Evolutionary conservation across 1,139 yeast species (phyloP), one percentile per base, ranked within the genome.

Genomic region (Suhomyces anneliseae): DNA sequence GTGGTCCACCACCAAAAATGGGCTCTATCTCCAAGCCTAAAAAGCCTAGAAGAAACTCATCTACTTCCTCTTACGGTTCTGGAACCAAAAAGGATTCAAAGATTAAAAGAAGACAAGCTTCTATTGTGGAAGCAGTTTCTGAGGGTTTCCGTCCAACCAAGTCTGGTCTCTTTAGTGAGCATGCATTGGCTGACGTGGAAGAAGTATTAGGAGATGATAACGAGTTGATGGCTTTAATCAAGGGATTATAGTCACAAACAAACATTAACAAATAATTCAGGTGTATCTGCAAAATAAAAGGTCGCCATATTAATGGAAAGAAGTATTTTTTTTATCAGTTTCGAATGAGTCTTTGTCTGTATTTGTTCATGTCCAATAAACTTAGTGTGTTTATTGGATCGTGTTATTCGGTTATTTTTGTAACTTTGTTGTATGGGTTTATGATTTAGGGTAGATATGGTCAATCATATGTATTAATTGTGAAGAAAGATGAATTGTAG

Each of bases 81-180:
- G 50, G 49, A 43, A 46, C 44, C 45, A 46, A 46, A 44, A 46
- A 40, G 34, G 49, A 35, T 54, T 56, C 72, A 8, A 70, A 67
- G 54, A 65, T 53, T 60, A 67, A 61, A 43, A 51, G 76, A 45
- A 64, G 90, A 60, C 72, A 86, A 54, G 85, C 85, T 34, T 82
- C 87, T 46, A 76, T 81, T 46, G 86, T 75, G 2, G 92, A 85
- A 56, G 90, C 92, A 2, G 85, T 83, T n/a, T 78, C 82, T 7
- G 92, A 85, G 59, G 90, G 90, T 6, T 71, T 82, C 55, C 70
- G 92, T 51, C 81, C 85, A 11, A 87, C 95, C 1, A 85, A 81
- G 56, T 81, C 82, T 53, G 95, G 95, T 6, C 69, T 87, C 49
- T 86, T 86, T 62, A 83, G 85, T 60, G 92, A 86, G 60, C 81